phyloP scores from a whole-genome alignment of 805 yeast species.

The Ogataea populi-albae region DNA sequence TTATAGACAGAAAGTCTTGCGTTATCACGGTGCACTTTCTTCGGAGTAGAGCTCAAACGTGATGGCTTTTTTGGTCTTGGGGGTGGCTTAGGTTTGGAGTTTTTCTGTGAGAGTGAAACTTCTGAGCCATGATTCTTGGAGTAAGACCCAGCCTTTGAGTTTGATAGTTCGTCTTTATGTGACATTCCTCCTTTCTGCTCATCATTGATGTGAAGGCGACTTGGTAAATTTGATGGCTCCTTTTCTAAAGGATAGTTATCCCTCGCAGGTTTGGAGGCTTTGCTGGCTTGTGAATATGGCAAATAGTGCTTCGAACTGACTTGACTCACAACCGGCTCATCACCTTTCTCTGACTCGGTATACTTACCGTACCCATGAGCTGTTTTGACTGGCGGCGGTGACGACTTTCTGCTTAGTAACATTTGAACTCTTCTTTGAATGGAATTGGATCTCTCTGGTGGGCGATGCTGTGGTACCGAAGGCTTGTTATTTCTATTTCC shows the following conservation, averaged over 20 bases:
- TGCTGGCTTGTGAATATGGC: not conserved
- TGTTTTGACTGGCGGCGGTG: slow-evolving; percentile 52
- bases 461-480: slow-evolving; percentile 20
- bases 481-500: too few species aligned
- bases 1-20: too few species aligned
- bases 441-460: slow-evolving; percentile 34
- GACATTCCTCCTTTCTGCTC: too few species aligned
- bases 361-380: slow-evolving; percentile 83
- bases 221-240: slow-evolving; percentile 4
- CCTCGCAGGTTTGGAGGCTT: slow-evolving; percentile 8
- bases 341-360: slow-evolving; percentile 39
- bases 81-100: slow-evolving; percentile 40
- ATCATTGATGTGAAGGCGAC: too few species aligned
- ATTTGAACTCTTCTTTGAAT: slow-evolving; percentile 57
- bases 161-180: not conserved
- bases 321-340: slow-evolving; percentile 15
- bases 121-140: not conserved
- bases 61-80: slow-evolving; percentile 66
- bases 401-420: slow-evolving; percentile 40
- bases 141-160: not conserved
- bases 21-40: slow-evolving; percentile 4
- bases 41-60: slow-evolving; percentile 38
- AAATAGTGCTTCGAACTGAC: slow-evolving; percentile 15
- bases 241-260: too few species aligned
- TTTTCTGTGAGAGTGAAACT: slow-evolving; percentile 9